Evolutionary conservation across 306 rosid genomes (phyloP).

Genomic region (Ziziphus jujuba): DNA sequence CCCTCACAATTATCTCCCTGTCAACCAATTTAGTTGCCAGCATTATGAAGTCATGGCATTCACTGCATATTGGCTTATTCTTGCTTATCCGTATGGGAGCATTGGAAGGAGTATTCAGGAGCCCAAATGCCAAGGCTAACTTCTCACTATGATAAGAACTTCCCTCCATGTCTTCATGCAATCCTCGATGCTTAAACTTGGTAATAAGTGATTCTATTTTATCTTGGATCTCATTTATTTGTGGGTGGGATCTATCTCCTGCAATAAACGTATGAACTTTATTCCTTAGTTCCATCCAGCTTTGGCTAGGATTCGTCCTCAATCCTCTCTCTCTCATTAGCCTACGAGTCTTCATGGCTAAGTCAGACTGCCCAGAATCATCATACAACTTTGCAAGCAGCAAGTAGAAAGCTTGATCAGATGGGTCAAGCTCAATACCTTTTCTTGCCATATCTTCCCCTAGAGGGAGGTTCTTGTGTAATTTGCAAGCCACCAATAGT

Average conservation of each 20-base stretch:
- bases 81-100: conserved; percentile 51
- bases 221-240: conserved; percentile 33
- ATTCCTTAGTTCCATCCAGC: conserved; percentile 57
- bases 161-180: conserved; percentile 29
- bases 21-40: conserved; percentile 38
- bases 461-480: conserved; percentile 47
- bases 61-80: conserved; percentile 45
- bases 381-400: conserved; percentile 63
- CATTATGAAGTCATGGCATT: conserved; percentile 61
- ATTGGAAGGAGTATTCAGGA: conserved; percentile 36
- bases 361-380: conserved; percentile 42
- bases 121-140: conserved; percentile 55
- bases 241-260: conserved; percentile 39
- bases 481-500: conserved; percentile 56
- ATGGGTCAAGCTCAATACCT: conserved; percentile 60
- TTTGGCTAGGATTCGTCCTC: conserved; percentile 42
- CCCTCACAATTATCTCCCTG: conserved; percentile 55
- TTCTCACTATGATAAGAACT: conserved; percentile 54
- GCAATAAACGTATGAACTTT: conserved; percentile 46
- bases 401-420: conserved; percentile 57
- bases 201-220: conserved; percentile 37
- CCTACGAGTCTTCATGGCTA: conserved; percentile 49
- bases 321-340: conserved; percentile 63
- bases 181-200: conserved; percentile 41
- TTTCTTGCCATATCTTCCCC: conserved; percentile 69